These are phyloP conservation scores for Asterochloris sp. DNA, from an alignment of 139 green algal species.

Conservation along the genomic window DNA sequence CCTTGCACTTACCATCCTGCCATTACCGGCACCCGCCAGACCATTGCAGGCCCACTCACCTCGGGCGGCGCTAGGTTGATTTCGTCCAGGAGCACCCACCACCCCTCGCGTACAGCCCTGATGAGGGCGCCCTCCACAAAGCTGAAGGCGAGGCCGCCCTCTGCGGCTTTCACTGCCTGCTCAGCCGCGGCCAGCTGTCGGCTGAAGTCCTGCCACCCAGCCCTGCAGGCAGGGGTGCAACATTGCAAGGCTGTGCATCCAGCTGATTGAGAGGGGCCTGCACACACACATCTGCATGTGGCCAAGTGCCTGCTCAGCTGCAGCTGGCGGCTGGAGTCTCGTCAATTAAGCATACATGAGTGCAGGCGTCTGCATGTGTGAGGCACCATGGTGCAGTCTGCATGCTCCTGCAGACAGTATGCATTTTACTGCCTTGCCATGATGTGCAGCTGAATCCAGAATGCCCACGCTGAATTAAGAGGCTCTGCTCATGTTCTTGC, in stretches of 20 bases:
- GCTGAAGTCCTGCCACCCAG: conserved; percentile 70
- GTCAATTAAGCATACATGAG: too few relatives aligned
- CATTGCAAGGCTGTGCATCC: neutral
- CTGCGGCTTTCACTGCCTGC: conserved; percentile 56
- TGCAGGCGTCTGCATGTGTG: too few relatives aligned
- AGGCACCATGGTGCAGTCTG: too few relatives aligned
- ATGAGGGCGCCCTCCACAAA: conserved; percentile 94
- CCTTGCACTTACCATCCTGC: too few relatives aligned
- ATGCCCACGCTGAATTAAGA: too few relatives aligned
- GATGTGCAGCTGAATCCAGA: too few relatives aligned
- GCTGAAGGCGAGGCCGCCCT: conserved; percentile 84
- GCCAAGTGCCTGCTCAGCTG: too few relatives aligned
- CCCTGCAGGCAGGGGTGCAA: neutral
- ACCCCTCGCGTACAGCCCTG: conserved; percentile 81
- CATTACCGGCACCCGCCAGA: too few relatives aligned
- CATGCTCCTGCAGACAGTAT: too few relatives aligned
- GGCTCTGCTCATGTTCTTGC: too few relatives aligned
- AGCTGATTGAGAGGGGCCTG: neutral
- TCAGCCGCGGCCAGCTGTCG: conserved; percentile 66
- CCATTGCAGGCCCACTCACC: conserved; percentile 13
- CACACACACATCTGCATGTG: neutral
- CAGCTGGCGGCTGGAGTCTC: too few relatives aligned
- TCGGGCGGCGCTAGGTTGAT: conserved; percentile 89
- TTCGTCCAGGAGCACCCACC: conserved; percentile 98
- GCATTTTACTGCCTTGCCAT: too few relatives aligned